These are phyloP conservation scores for Fusarium armeniacum DNA, from an alignment of 2,329 filamentous ascomycete genomes.

Conservation along the genomic window DNA sequence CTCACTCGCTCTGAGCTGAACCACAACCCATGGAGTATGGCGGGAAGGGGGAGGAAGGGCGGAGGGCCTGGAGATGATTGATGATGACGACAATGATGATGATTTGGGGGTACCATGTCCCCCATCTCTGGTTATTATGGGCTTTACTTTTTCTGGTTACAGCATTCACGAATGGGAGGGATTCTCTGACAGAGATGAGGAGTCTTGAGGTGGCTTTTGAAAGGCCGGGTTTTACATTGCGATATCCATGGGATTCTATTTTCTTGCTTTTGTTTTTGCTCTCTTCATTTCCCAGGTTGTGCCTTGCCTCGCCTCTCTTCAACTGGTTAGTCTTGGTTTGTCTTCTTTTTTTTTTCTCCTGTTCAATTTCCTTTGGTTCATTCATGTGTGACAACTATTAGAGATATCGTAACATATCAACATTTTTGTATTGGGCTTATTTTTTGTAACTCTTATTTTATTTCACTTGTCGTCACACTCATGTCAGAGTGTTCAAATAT, in stretches of 20 bases:
- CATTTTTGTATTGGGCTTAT: neutral
- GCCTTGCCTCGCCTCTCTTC: neutral
- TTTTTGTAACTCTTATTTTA: conserved; percentile 9
- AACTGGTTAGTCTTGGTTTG: neutral
- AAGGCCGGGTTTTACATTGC: conserved; percentile 26
- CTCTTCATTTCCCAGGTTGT: neutral
- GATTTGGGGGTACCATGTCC: neutral
- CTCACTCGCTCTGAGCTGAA: conserved; percentile 5
- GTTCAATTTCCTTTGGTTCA: neutral
- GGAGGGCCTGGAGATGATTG: conserved; percentile 2
- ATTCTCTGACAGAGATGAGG: conserved; percentile 33
- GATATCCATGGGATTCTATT: conserved; percentile 37
- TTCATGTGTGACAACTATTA: neutral
- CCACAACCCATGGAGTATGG: neutral
- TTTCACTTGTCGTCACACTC: conserved; percentile 4
- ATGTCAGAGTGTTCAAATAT: conserved; percentile 6
- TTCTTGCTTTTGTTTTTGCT: conserved; percentile 3
- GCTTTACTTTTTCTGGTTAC: conserved; percentile 11
- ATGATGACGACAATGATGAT: conserved; percentile 5
- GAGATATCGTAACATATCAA: conserved; percentile 23
- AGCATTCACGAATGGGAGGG: conserved; percentile 18
- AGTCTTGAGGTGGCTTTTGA: conserved; percentile 36
- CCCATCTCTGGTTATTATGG: conserved; percentile 23
- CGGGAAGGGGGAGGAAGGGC: neutral
- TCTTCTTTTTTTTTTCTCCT: neutral